These are phyloP conservation scores for Diplodia corticola DNA, from an alignment of 2,329 filamentous ascomycete genomes.

Conservation along the genomic window DNA sequence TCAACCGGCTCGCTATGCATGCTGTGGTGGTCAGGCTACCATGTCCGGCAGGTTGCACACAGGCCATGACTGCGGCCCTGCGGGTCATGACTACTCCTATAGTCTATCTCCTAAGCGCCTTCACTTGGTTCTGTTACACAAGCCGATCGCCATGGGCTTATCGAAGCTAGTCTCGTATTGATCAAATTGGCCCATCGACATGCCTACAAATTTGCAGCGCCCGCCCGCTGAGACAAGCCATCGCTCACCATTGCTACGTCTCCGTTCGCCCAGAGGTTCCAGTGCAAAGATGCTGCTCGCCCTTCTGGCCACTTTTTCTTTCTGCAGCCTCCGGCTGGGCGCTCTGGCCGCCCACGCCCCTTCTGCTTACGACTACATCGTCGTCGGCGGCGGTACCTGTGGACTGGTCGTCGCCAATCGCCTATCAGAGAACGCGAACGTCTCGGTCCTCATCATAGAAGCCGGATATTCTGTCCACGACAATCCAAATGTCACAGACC, in stretches of 20 bases:
- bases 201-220: background rate
- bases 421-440: conserved; percentile 53
- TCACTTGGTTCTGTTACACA: background rate
- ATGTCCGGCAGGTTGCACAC: background rate
- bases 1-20: background rate
- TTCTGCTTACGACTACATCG: conserved; percentile 32
- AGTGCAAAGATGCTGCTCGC: background rate
- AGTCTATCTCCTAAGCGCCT: background rate
- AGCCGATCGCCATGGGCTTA: background rate
- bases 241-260: background rate
- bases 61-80: background rate
- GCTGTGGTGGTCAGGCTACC: background rate
- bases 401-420: conserved; percentile 53
- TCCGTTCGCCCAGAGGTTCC: background rate
- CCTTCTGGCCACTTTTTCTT: background rate
- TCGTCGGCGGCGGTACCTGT: conserved; percentile 46
- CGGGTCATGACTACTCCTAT: background rate
- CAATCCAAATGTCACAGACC: conserved; percentile 34
- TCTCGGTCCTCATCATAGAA: conserved; percentile 39
- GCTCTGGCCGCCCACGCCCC: background rate
- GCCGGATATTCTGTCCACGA: conserved; percentile 31
- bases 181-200: background rate
- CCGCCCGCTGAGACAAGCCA: too few species aligned
- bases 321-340: too few species aligned
- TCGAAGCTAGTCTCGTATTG: background rate